Percentiles rank a stretch among this genome's conserved stretches.
These are phyloP conservation scores for Chlamydomonas sphaeroides DNA, from an alignment of 139 green algal genomes.

Conservation along the genomic window DNA sequence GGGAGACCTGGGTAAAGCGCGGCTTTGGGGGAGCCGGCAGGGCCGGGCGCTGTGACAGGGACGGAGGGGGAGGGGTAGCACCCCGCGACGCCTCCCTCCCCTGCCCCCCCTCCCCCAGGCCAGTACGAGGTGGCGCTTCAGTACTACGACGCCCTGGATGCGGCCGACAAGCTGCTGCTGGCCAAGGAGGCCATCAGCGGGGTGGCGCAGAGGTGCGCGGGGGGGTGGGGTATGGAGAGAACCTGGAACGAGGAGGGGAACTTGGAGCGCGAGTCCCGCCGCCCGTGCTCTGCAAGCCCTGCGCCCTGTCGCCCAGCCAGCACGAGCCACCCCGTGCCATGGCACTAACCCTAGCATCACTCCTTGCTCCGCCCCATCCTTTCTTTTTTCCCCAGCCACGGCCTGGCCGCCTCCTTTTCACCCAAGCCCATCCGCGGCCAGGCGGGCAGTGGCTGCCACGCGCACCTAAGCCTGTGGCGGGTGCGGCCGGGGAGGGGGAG, in stretches of 20 bases:
- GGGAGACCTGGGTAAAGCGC: too few relatives aligned
- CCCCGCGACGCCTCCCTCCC: background rate
- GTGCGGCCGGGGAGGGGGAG: background rate
- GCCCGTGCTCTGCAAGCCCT: too few relatives aligned
- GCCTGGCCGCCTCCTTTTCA: conserved; percentile 60
- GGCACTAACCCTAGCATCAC: too few relatives aligned
- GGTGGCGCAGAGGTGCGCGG: conserved; percentile 7
- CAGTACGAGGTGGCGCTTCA: conserved; percentile 70
- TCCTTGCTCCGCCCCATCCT: too few relatives aligned
- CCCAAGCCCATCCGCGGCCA: conserved; percentile 58
- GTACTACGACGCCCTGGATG: conserved; percentile 41
- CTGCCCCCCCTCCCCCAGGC: background rate
- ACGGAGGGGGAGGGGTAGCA: too few relatives aligned
- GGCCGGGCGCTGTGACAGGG: too few relatives aligned
- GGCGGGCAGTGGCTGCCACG: conserved; percentile 67
- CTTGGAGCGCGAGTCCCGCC: too few relatives aligned
- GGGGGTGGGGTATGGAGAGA: background rate
- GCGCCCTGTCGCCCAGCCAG: too few relatives aligned
- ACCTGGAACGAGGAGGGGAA: too few relatives aligned
- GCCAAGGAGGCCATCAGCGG: conserved; percentile 47
- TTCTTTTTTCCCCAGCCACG: conserved; percentile 34
- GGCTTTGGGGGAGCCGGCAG: too few relatives aligned
- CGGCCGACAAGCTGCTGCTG: conserved; percentile 66
- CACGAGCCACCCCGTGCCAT: too few relatives aligned
- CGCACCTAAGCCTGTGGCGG: conserved; percentile 72